phyloP scores from a whole-genome alignment of 2,329 filamentous ascomycete genomes.

The Capronia epimyces region DNA sequence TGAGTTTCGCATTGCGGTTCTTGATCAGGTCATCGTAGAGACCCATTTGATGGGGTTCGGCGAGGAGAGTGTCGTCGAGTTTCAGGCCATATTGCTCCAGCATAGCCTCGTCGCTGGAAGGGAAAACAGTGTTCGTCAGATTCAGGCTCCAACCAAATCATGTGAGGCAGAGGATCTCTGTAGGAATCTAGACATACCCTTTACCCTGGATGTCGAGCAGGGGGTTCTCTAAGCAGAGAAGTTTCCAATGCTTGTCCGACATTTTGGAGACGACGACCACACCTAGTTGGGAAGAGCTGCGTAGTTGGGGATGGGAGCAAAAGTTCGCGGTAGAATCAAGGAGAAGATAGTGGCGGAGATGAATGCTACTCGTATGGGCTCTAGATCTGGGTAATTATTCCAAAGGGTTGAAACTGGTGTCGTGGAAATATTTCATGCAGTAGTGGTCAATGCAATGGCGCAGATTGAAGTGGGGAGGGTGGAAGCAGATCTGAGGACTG shows the following conservation, averaged over 20 bases:
- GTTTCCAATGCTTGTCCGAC: constrained; percentile 42
- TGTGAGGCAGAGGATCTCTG: neutral
- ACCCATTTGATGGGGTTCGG: constrained; percentile 59
- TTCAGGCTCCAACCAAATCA: neutral
- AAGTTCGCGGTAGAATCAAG: too few species aligned
- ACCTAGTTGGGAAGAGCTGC: too few species aligned
- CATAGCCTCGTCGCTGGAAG: constrained; percentile 66
- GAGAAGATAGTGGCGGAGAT: too few species aligned
- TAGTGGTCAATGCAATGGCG: neutral
- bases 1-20: constrained; percentile 88
- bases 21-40: constrained; percentile 92
- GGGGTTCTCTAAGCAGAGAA: constrained; percentile 94
- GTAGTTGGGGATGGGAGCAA: too few species aligned
- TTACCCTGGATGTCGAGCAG: constrained; percentile 91
- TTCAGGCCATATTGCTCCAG: constrained; percentile 92
- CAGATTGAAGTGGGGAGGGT: neutral
- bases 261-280: neutral
- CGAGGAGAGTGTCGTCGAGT: constrained; percentile 94
- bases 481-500: neutral
- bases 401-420: too few species aligned
- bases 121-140: neutral
- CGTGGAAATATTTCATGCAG: constrained; percentile 11
- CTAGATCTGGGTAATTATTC: too few species aligned
- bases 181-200: constrained; percentile 45
- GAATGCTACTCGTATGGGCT: too few species aligned